phyloP scores from a whole-genome alignment of 768 basidiomycete species.

The Russula virescens region DNA sequence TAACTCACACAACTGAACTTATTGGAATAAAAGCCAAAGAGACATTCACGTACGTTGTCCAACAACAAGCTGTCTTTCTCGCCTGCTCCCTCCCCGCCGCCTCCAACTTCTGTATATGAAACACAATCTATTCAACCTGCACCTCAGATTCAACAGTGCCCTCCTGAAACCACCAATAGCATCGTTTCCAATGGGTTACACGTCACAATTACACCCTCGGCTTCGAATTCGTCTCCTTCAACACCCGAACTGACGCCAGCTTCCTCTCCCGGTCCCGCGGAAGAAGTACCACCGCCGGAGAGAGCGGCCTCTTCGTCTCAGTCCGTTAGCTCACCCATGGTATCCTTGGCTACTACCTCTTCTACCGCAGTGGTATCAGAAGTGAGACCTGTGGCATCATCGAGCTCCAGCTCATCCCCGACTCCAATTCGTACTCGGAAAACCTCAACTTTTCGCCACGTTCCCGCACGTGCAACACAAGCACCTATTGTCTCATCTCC shows the following conservation, averaged over 20 bases:
- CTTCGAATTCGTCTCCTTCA: background rate
- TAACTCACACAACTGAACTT: conserved; percentile 4
- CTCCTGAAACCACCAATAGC: background rate
- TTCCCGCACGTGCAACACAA: conserved; percentile 36
- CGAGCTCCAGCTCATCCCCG: conserved; percentile 6
- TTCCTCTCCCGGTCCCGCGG: background rate
- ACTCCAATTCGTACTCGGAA: conserved; percentile 29
- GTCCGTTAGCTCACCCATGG: background rate
- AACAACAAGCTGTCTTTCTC: conserved; percentile 24
- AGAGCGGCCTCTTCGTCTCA: background rate
- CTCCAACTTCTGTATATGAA: conserved; percentile 1
- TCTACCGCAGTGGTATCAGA: background rate
- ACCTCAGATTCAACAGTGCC: background rate
- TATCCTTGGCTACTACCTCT: background rate
- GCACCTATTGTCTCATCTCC: conserved; percentile 33
- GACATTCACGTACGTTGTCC: conserved; percentile 41
- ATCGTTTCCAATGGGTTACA: background rate
- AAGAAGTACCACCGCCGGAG: background rate
- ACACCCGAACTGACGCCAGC: background rate
- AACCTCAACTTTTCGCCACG: conserved; percentile 48
- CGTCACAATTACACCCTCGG: background rate
- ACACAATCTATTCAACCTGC: background rate
- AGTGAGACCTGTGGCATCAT: background rate
- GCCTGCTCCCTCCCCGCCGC: conserved; percentile 19
- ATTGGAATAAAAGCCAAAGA: conserved; percentile 36